phyloP scores from a whole-genome alignment of 2,329 filamentous ascomycete species.

The Bimuria novae-zelandiae region DNA sequence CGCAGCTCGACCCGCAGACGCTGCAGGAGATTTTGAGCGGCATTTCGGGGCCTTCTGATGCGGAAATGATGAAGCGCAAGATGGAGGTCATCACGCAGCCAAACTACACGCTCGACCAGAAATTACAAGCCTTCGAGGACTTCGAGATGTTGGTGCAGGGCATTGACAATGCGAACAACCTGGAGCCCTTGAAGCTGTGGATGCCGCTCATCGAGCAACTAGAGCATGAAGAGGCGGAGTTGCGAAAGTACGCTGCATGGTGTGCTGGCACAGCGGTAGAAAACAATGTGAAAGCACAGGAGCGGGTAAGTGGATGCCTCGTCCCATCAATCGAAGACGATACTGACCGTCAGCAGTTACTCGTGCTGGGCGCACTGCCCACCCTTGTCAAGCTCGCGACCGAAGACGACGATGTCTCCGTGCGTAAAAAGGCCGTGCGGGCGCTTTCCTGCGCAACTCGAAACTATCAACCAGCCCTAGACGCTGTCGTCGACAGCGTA shows the following conservation, averaged over 20 bases:
- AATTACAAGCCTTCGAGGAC: slow-evolving; percentile 30
- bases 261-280: slow-evolving; percentile 93
- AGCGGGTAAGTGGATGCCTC: slow-evolving; percentile 59
- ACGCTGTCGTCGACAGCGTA: slow-evolving; percentile 69
- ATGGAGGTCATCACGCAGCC: slow-evolving; percentile 70
- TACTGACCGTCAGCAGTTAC: slow-evolving; percentile 47
- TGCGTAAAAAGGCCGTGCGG: slow-evolving; percentile 85
- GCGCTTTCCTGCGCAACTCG: slow-evolving; percentile 83
- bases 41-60: slow-evolving; percentile 64
- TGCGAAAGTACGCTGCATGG: slow-evolving; percentile 89
- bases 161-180: slow-evolving; percentile 95
- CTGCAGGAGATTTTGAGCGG: slow-evolving; percentile 79
- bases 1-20: slow-evolving; percentile 67
- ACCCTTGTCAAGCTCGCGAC: slow-evolving; percentile 68
- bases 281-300: slow-evolving; percentile 88
- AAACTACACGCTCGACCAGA: slow-evolving; percentile 61
- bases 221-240: slow-evolving; percentile 68
- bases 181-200: slow-evolving; percentile 81
- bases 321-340: no score
- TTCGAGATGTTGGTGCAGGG: slow-evolving; percentile 34
- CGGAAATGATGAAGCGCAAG: slow-evolving; percentile 85
- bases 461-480: slow-evolving; percentile 81
- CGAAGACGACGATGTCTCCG: slow-evolving; percentile 63
- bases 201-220: slow-evolving; percentile 75
- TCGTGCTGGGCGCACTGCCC: slow-evolving; percentile 69